Base-by-base conservation (phyloP, 2,329 filamentous ascomycete species). In the Pseudogymnoascus sp. region DNA sequence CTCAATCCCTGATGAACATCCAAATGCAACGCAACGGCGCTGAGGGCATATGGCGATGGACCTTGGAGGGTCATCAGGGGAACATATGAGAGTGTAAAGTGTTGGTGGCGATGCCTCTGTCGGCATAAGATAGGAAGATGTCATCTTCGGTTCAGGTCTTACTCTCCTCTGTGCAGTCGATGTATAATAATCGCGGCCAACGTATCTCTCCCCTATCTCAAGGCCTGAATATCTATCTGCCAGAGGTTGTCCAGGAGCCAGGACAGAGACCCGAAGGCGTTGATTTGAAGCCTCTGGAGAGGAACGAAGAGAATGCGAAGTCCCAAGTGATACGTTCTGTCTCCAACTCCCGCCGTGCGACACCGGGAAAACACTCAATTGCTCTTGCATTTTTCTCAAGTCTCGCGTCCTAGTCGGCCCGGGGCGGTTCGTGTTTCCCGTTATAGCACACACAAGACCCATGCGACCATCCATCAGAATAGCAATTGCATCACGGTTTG, bases 31-130 rank as follows among this genome's bases (percentile, higher is more conserved):
- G 67, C 84, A 88, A 60, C 80, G 79, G 53, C 84, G 79, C 63
- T 86, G 82, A n/a, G 86, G 86, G 67, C 83, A 88, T 36, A 89
- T 82, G 0, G 86, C 82, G 8, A 88, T 80, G 40, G 84, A 87
- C n/a, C 83, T 80, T 11, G 87, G 86, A 14, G 83, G 83, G 66
- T 88, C 84, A 62, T 88, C 82, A 38, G 80, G 74, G 1, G 81
- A 84, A 69, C 86, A 87, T 42, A 89, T 79, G 82, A 68, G 75
- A 77, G 72, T 67, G 63, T 79, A 68, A 61, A 78, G 64, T 7
- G 69, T 73, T 21, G 71, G 69, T 8, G 72, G 68, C 5, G 70
- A 67, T 37, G 70, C 73, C 66, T 76, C 75, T 6, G 75, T 65
- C 9, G 69, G 69, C 62, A 75, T 71, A 16, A 40, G 34, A 31